Percentiles rank a stretch among this genome's conserved stretches.
Evolutionary conservation across 768 basidiomycete genomes (phyloP).

Genomic region (Lactifluus pinguis): DNA sequence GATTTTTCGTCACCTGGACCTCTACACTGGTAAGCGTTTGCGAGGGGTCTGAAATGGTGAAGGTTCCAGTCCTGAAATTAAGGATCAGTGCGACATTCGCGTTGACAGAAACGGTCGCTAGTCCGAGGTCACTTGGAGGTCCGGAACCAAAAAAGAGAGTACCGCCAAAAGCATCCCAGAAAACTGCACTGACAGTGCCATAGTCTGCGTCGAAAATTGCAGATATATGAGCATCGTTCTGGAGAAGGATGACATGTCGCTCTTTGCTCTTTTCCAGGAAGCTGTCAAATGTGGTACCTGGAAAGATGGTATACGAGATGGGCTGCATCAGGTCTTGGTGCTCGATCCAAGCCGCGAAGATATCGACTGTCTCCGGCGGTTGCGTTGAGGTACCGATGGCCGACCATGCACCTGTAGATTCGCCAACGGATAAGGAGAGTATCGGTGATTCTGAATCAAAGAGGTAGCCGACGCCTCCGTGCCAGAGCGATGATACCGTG

Average conservation of each 20-base stretch:
- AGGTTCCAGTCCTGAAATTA: conserved; percentile 30
- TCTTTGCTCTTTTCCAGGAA: conserved; percentile 34
- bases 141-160: conserved; percentile 29
- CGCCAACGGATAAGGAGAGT: conserved; percentile 36
- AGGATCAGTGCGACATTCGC: conserved; percentile 40
- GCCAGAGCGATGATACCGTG: conserved; percentile 42
- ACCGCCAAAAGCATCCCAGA: conserved; percentile 46
- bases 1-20: conserved; percentile 28
- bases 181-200: conserved; percentile 39
- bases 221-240: conserved; percentile 41
- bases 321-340: conserved; percentile 26
- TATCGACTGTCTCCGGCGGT: conserved; percentile 46
- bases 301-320: conserved; percentile 48
- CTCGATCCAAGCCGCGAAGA: conserved; percentile 56
- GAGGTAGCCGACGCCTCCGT: conserved; percentile 54
- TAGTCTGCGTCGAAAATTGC: conserved; percentile 40
- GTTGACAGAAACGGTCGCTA: conserved; percentile 30
- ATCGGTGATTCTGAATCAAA: conserved; percentile 29
- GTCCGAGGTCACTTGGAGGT: conserved; percentile 21
- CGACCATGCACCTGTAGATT: conserved; percentile 51
- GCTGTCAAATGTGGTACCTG: conserved; percentile 33
- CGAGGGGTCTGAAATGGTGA: conserved; percentile 60
- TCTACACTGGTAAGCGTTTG: conserved; percentile 36
- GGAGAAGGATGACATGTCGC: conserved; percentile 21
- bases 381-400: conserved; percentile 39